phyloP scores from a whole-genome alignment of 192 early-diverging fungal species.

The Coemansia reversa region DNA sequence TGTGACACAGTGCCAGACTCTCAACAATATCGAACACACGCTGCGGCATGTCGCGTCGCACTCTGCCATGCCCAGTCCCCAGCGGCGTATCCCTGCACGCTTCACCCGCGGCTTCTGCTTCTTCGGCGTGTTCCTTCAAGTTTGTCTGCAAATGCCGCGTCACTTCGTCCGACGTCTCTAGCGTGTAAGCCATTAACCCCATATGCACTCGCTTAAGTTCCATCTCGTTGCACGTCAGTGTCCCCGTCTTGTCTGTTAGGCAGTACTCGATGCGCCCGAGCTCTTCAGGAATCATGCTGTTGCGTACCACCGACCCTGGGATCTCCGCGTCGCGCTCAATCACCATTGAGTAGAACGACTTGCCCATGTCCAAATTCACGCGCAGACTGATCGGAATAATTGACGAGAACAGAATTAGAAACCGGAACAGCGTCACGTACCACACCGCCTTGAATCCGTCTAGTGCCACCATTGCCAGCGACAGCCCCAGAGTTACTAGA shows the following conservation, averaged over 20 bases:
- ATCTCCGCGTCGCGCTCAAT: constrained; percentile 90
- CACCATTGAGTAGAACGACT: constrained; percentile 84
- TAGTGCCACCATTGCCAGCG: constrained; percentile 83
- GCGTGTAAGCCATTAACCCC: constrained; percentile 91
- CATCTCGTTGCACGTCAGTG: constrained; percentile 96
- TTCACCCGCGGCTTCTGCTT: background rate
- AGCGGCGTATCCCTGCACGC: background rate
- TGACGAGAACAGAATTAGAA: constrained; percentile 91
- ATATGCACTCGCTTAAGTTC: constrained; percentile 92
- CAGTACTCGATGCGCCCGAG: constrained; percentile 91
- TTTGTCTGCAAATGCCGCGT: constrained; percentile 62
- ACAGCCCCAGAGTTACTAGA: constrained; percentile 75
- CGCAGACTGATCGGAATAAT: constrained; percentile 95
- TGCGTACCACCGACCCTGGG: constrained; percentile 83
- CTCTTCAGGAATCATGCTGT: constrained; percentile 94
- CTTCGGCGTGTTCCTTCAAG: constrained; percentile 12
- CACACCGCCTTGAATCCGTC: constrained; percentile 88
- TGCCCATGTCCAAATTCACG: constrained; percentile 96
- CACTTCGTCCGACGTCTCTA: constrained; percentile 90
- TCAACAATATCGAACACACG: constrained; percentile 85
- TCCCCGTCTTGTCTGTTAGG: constrained; percentile 94
- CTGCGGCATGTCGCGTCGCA: constrained; percentile 78
- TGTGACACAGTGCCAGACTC: constrained; percentile 88
- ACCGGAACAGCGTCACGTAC: constrained; percentile 90
- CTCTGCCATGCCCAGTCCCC: constrained; percentile 53